Evolutionary conservation across 257 asterid genomes (phyloP), one percentile per base, ranked within the genome.

Genomic region (Plantago elongata): DNA sequence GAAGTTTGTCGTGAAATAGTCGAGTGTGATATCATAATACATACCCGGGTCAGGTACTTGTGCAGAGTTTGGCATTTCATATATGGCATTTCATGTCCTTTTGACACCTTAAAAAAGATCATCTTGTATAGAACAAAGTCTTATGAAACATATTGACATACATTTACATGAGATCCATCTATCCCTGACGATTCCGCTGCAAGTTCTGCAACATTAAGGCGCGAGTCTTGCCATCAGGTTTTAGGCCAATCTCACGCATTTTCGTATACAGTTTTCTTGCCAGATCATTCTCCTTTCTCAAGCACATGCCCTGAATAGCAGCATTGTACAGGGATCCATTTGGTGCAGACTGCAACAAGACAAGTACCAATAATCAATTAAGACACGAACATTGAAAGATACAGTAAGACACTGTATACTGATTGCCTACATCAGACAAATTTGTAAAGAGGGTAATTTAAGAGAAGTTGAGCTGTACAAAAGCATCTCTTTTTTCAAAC

Each of bases 251-350:
- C 75, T 82, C 75, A 11, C 71, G 83, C 97, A 92, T 89, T 62
- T 77, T 84, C 61, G 5, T 18, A 64, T 89, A 83, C 62, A 92
- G 64, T 80, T 81, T 83, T 72, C 73, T 84, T 4, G 97, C 97
- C 66, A 79, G 69, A 65, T 72, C 77, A 12, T 73, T 62, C 67
- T 79, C 77, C 61, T 84, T 81, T 73, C 81, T 74, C 77, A 89
- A 74, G 67, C 88, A 92, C 78, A 84, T 65, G 59, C 99, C 99
- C 66, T 92, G 99, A 69, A 92, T 84, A 52, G 97, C 95, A 63
- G 91, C 85, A 80, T 92, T 92, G 64, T 83, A 92, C 60, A 92
- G 77, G 11, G 82, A 83, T 60, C 90, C 96, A 75, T 87, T 75
- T 51, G 93, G 83, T 52, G 72, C 85, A 55, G 74, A 75, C 75